Conservation (phyloP, 1,284 basidiomycete genomes). For the Ganoderma multipileum region DNA sequence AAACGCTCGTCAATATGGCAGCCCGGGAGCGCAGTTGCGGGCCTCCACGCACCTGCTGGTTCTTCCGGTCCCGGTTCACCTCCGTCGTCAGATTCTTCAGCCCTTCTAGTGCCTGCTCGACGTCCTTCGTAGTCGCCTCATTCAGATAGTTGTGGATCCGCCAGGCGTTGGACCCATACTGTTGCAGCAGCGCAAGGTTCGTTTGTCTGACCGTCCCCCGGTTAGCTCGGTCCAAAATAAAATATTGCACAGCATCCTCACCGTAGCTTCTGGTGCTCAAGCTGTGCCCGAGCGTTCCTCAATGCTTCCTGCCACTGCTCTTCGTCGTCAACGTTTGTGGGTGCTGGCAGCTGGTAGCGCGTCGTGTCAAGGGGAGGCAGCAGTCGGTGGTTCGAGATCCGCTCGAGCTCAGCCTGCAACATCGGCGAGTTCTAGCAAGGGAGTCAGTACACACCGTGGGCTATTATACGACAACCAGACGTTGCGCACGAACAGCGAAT, state of each 20-base stretch:
- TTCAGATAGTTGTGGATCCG: constrained; percentile 89
- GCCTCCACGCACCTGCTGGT: constrained; percentile 68
- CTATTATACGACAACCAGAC: not conserved
- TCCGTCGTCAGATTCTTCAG: constrained; percentile 80
- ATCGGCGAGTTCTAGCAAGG: constrained; percentile 63
- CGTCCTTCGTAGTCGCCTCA: constrained; percentile 78
- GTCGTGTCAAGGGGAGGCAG: constrained; percentile 79
- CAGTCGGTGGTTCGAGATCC: constrained; percentile 74
- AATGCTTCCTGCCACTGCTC: constrained; percentile 84
- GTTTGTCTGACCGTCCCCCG: constrained; percentile 61
- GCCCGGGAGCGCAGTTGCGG: not conserved
- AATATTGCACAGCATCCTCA: constrained; percentile 43
- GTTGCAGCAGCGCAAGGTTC: constrained; percentile 86
- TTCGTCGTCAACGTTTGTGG: constrained; percentile 66
- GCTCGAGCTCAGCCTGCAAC: constrained; percentile 75
- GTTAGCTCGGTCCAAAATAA: not conserved
- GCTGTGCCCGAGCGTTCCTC: constrained; percentile 82
- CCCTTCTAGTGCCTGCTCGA: constrained; percentile 76
- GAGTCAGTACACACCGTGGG: not conserved
- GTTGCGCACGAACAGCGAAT: constrained; percentile 64
- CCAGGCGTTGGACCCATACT: constrained; percentile 92
- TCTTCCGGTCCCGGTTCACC: constrained; percentile 88
- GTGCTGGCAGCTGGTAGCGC: constrained; percentile 83
- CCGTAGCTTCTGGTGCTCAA: constrained; percentile 91
- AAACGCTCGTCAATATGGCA: constrained; percentile 6